Evolutionary conservation across 139 green algal genomes (phyloP).

Genomic region (Ostreobium quekettii): DNA sequence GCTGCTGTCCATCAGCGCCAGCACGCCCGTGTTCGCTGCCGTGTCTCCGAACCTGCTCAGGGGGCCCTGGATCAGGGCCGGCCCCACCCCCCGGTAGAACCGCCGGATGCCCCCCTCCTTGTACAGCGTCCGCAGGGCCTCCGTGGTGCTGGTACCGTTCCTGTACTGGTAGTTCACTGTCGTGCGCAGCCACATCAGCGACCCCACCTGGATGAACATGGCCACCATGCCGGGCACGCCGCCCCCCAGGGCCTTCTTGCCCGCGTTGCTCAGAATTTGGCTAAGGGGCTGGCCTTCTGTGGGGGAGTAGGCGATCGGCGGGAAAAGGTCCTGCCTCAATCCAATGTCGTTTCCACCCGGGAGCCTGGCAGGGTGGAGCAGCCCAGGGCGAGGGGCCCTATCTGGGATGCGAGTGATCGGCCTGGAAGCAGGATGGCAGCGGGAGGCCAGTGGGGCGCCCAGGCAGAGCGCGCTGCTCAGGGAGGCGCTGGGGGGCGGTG

Average conservation of each 20-base stretch:
- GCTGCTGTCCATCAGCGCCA: slow-evolving; percentile 66
- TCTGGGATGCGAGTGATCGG: too few relatives aligned
- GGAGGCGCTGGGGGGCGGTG: too few relatives aligned
- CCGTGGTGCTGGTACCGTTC: slow-evolving; percentile 54
- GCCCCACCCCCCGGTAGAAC: slow-evolving; percentile 83
- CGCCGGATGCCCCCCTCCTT: slow-evolving; percentile 74
- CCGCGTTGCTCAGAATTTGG: slow-evolving; percentile 56
- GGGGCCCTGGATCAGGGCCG: slow-evolving; percentile 78
- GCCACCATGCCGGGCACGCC: slow-evolving; percentile 70
- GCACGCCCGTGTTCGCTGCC: slow-evolving; percentile 79
- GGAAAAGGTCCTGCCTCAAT: not conserved
- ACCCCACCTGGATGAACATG: slow-evolving; percentile 67
- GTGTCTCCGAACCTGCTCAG: slow-evolving; percentile 88
- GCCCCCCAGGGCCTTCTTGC: slow-evolving; percentile 61
- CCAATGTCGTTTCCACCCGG: too few relatives aligned
- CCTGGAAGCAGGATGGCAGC: too few relatives aligned
- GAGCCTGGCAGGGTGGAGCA: too few relatives aligned
- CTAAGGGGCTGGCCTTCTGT: slow-evolving; percentile 29
- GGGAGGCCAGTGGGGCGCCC: too few relatives aligned
- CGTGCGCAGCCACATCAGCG: slow-evolving; percentile 84
- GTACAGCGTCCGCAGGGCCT: slow-evolving; percentile 69
- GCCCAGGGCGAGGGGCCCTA: too few relatives aligned
- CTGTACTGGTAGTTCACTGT: slow-evolving; percentile 88
- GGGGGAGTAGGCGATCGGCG: not conserved
- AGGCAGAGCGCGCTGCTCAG: too few relatives aligned